A percentile compares a stretch with the other conserved stretches of the same genome.
Conservation (phyloP, 2,329 filamentous ascomycete genomes). For the Xylaria hypoxylon region DNA sequence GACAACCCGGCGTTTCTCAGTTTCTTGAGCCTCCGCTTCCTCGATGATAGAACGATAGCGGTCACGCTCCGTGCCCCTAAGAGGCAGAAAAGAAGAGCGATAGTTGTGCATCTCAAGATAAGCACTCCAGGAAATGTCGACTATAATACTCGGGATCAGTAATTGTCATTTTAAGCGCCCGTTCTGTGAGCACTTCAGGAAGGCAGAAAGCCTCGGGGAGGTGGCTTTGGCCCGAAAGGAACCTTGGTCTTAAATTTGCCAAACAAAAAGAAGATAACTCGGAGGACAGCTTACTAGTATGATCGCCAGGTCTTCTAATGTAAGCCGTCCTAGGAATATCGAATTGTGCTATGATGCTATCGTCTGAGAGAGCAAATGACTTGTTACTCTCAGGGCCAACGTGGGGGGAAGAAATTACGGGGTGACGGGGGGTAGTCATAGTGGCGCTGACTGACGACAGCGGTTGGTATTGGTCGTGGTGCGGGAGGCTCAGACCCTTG, state of each 20-base stretch:
- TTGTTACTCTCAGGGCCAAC: neutral
- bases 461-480: neutral
- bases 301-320: neutral
- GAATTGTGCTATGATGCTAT: neutral
- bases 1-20: neutral
- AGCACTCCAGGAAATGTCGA: neutral
- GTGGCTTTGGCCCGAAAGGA: too few species aligned
- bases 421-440: neutral
- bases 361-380: neutral
- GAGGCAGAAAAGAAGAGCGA: conserved; percentile 13
- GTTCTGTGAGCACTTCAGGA: too few species aligned
- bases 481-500: too few species aligned
- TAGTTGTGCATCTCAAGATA: conserved; percentile 1
- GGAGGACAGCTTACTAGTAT: too few species aligned
- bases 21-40: conserved; percentile 6
- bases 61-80: conserved; percentile 26
- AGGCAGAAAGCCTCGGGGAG: too few species aligned
- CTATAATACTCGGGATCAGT: too few species aligned
- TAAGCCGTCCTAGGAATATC: neutral
- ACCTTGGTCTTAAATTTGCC: too few species aligned
- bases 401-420: neutral
- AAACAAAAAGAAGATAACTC: too few species aligned
- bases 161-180: too few species aligned
- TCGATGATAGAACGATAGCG: conserved; percentile 33
- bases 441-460: neutral